Percentiles rank a stretch among this genome's conserved stretches.
Conservation (phyloP, 768 basidiomycete genomes). For the Chalciporus piperatus region DNA sequence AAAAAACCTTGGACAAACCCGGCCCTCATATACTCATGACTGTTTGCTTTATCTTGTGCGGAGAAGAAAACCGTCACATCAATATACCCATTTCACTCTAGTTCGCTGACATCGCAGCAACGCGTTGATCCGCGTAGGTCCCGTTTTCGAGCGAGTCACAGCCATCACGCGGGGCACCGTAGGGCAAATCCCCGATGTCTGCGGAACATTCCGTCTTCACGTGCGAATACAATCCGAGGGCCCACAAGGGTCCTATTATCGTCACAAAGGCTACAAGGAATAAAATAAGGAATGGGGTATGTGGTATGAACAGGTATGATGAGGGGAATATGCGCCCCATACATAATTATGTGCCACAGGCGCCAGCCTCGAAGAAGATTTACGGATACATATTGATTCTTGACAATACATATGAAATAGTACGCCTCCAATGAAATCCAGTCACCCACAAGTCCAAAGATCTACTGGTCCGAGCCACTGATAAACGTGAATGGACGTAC, state of each 20-base stretch:
- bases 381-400: slow-evolving; percentile 25
- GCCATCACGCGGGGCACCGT: neutral
- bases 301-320: slow-evolving; percentile 13
- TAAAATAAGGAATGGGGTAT: slow-evolving; percentile 11
- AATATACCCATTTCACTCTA: neutral
- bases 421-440: slow-evolving; percentile 8
- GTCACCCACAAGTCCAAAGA: neutral
- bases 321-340: slow-evolving; percentile 1
- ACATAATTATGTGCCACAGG: slow-evolving; percentile 17
- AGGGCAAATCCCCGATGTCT: neutral
- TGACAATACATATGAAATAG: slow-evolving; percentile 23
- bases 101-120: neutral
- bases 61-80: neutral
- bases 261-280: slow-evolving; percentile 20
- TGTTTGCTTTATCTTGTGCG: neutral
- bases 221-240: neutral
- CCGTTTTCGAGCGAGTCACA: neutral
- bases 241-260: neutral
- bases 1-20: too few species aligned
- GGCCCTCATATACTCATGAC: neutral
- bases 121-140: neutral
- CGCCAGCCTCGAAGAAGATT: slow-evolving; percentile 8
- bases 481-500: slow-evolving; percentile 33
- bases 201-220: neutral
- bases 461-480: slow-evolving; percentile 27